Base-by-base conservation (phyloP, 208 protist species). In the Novymonas esmeraldas region DNA sequence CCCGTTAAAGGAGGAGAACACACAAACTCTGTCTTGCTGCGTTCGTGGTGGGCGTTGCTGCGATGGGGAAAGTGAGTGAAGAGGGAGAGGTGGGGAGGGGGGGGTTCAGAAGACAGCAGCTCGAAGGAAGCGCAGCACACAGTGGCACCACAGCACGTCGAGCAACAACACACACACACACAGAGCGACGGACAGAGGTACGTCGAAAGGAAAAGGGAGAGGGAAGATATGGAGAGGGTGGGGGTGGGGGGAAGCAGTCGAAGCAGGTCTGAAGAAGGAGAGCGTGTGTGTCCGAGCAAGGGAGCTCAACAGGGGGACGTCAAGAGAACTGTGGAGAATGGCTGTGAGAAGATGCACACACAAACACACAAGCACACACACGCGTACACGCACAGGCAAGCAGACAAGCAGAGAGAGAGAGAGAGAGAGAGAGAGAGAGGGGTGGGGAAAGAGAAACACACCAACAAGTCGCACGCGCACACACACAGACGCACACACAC, bases 131-230 rank as follows among this genome's bases (percentile, higher is more conserved):
- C n/a, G n/a, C n/a, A n/a, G n/a, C n/a, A n/a, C n/a, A n/a, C n/a
- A n/a, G n/a, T n/a, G n/a, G n/a, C n/a, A n/a, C n/a, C n/a, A n/a
- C n/a, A n/a, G n/a, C n/a, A n/a, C n/a, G n/a, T n/a, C n/a, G n/a
- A n/a, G n/a, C n/a, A n/a, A n/a, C n/a, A n/a, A n/a, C n/a, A n/a
- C n/a, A n/a, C n/a, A n/a, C n/a, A n/a, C n/a, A n/a, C n/a, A n/a
- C n/a, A n/a, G n/a, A n/a, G n/a, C n/a, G n/a, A n/a, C n/a, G n/a
- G n/a, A n/a, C n/a, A n/a, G n/a, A n/a, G n/a, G n/a, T n/a, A n/a
- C 22, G 18, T 55, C 46, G 62, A 67, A 38, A 63, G 62, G 44
- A 63, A 50, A 69, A 71, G 54, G 13, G 22, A 49, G 45, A 29
- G 31, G 67, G 48, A 41, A 13, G 16, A 65, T 4, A 26, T 48